Base-by-base conservation (phyloP, 2,329 filamentous ascomycete species). In the Nannizziopsis barbatae region DNA sequence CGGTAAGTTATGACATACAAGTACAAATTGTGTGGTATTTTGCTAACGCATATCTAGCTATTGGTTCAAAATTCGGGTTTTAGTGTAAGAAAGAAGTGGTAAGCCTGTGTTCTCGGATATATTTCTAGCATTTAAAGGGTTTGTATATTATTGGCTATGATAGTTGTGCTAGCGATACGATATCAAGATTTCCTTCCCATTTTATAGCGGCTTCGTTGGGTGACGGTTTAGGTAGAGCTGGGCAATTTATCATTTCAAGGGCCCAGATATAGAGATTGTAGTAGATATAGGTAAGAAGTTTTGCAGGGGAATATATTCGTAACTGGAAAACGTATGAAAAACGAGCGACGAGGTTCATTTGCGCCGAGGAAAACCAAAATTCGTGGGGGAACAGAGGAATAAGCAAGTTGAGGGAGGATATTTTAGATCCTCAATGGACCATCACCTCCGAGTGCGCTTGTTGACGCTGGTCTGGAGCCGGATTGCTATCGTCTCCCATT, bases 401-500 rank as follows among this genome's bases (percentile, higher is more conserved):
- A 50, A 20, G 22, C 36, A 22, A 5, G 18, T 7, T 14, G 33
- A 37, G 38, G 37, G 12, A 41, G 14, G 20, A 1, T 10, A 10
- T 32, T 12, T 27, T 8, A 3, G n/a, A 8, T 37, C 14, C 38
- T 60, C 58, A 73, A 57, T 73, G 71, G 39, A 70, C 71, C 70
- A 72, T 72, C 20, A 71, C 62, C 52, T 72, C 68, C 7, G 62
- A 57, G 47, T 69, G 61, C 18, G 59, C 59, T 37, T 58, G 60
- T 33, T 65, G 61, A 43, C 60, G 63, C 36, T 60, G 58, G 17
- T 52, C 45, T 31, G 58, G 44, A 53, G 68, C 68, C 11, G 62
- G 62, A 47, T 71, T 68, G 15, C 71, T 67, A 49, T 74, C 74
- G 37, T 77, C 75, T 18, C 71, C 75, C 73, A 77, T 77, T 56